A percentile compares a stretch with the other conserved stretches of the same genome.
Conservation (phyloP, 208 protist species). For the Leishmania mexicana region DNA sequence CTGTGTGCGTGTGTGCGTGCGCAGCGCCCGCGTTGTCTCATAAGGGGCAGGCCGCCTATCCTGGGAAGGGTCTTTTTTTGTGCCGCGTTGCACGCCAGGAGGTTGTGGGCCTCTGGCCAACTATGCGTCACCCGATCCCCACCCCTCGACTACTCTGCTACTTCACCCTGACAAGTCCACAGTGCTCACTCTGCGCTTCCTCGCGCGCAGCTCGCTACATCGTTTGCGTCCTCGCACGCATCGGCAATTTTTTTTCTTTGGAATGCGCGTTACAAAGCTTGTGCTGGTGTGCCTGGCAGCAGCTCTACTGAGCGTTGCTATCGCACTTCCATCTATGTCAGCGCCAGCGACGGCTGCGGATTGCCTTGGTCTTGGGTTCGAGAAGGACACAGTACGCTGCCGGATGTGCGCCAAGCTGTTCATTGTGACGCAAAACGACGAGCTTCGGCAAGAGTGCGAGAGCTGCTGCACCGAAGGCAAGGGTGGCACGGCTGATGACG, state of each 20-base stretch:
- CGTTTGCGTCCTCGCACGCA: not conserved
- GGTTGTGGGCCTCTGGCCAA: not conserved
- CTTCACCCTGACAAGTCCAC: not conserved
- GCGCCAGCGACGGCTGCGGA: constrained; percentile 16
- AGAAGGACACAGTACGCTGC: constrained; percentile 37
- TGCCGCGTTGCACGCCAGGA: not conserved
- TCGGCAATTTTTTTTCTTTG: not conserved
- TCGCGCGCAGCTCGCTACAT: not conserved
- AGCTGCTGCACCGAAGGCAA: constrained; percentile 40
- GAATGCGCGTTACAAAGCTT: not conserved
- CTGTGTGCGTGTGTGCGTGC: not conserved
- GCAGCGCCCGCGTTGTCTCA: not conserved
- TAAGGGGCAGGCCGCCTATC: not conserved
- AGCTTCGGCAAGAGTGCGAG: constrained; percentile 53
- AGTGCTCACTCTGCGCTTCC: not conserved
- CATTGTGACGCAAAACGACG: constrained; percentile 36
- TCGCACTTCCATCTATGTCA: not conserved
- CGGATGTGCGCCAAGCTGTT: constrained; percentile 41
- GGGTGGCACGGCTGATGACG: not conserved
- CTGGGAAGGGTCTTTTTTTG: too few species aligned
- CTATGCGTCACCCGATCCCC: not conserved
- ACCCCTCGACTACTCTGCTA: not conserved
- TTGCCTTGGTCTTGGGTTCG: constrained; percentile 51
- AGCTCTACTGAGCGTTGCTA: not conserved
- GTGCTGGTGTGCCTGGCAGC: not conserved